Conservation (phyloP, 2,329 filamentous ascomycete species). For the Calonectria multiphialidica region DNA sequence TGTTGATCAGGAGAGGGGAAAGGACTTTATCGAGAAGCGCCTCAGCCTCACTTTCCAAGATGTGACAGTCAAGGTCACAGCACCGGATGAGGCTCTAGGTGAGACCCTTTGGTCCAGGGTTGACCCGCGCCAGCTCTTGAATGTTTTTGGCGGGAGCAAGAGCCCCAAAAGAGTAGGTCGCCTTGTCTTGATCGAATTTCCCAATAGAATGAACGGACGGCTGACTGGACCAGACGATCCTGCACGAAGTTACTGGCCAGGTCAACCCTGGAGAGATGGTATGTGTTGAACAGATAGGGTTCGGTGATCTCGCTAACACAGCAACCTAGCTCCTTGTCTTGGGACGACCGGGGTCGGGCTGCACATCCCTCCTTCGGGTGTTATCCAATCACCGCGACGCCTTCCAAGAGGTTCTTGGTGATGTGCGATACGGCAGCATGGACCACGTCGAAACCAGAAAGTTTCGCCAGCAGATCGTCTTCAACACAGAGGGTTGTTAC, state of each 20-base stretch:
- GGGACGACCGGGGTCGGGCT: constrained; percentile 48
- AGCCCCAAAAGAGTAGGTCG: constrained; percentile 18
- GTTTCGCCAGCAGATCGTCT: constrained; percentile 45
- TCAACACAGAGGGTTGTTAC: constrained; percentile 46
- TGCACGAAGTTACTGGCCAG: constrained; percentile 53
- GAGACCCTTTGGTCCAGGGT: constrained; percentile 40
- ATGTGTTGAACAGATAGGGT: constrained; percentile 8
- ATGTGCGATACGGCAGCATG: constrained; percentile 44
- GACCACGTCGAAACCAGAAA: constrained; percentile 37
- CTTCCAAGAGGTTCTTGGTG: constrained; percentile 44
- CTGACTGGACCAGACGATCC: constrained; percentile 49
- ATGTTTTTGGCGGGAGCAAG: constrained; percentile 11
- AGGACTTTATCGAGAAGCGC: constrained; percentile 35
- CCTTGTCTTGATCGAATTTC: too few relatives aligned
- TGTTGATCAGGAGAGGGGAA: constrained; percentile 28
- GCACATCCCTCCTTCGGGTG: constrained; percentile 46
- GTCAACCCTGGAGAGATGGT: constrained; percentile 58
- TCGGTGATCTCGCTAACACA: neutral
- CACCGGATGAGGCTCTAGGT: constrained; percentile 34
- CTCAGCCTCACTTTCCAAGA: constrained; percentile 36
- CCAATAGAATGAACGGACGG: neutral
- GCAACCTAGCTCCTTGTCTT: constrained; percentile 45
- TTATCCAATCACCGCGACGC: constrained; percentile 45
- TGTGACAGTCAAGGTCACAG: constrained; percentile 33
- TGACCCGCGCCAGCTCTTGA: constrained; percentile 32